Base-by-base conservation (phyloP, 208 protist genomes). In the Crithidia brevicula region DNA sequence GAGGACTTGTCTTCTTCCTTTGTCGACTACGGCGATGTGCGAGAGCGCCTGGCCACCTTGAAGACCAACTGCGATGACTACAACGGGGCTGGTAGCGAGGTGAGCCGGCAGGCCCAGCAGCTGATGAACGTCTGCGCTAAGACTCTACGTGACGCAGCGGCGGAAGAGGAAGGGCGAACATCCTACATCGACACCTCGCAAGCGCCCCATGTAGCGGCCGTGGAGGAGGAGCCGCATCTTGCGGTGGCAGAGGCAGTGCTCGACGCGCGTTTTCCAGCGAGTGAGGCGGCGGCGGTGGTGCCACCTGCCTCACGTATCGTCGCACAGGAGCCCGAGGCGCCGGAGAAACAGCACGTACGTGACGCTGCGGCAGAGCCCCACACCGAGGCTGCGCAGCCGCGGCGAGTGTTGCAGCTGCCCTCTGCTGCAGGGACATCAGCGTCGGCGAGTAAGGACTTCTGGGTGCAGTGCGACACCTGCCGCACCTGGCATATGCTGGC, bases 401-500 rank as follows among this genome's bases (percentile, higher is more conserved):
- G 42, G 7, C 70, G 62, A 8, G 30, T 70, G 36, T 34, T 76
- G 52, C 61, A 57, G 15, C 62, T 76, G 0, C 56, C 45, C 7
- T 18, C 43, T 23, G 36, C 22, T 3, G 4, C 36, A 1, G 15
- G 20, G 1, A 18, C 36, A 22, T n/a, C 50, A 9, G 1, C n/a
- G 1, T 27, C 49, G 6, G 34, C 52, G 1, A 23, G 27, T 7
- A 67, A 31, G 20, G 63, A 57, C 38, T 80, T 86, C 56, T 88
- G 81, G 85, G 56, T 91, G 5, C 72, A 71, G 49, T 91, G 82
- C 67, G 70, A 82, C 50, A 40, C 36, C 42, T 91, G 85, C 50
- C 16, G 52, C 27, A 51, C 36, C 33, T 91, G 79, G 82, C 79
- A 77, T 20, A 70, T 81, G 51, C 36, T 88, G 9, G 67, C 79